phyloP scores from a whole-genome alignment of 2,329 filamentous ascomycete genomes.

The Ophiostoma tasmaniense region DNA sequence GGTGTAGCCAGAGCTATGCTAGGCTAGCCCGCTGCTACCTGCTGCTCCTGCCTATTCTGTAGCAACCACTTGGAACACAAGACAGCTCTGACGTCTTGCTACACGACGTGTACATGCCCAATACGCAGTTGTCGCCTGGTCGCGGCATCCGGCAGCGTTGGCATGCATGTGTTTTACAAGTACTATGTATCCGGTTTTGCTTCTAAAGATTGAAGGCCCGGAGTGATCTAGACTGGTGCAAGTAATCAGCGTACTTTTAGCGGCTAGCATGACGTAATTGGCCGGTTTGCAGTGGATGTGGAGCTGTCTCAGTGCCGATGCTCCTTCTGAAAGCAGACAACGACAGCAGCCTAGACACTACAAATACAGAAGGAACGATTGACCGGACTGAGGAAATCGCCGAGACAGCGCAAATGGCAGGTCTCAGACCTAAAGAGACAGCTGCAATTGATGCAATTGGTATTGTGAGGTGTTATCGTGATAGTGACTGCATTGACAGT shows the following conservation, averaged over 20 bases:
- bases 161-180: neutral
- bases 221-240: neutral
- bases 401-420: neutral
- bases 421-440: neutral
- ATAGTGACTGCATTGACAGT: neutral
- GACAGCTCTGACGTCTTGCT: neutral
- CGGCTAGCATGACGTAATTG: neutral
- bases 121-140: neutral
- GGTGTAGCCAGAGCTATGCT: neutral
- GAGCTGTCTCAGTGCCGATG: neutral
- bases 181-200: neutral
- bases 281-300: neutral
- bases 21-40: neutral
- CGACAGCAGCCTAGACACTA: neutral
- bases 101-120: neutral
- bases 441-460: neutral
- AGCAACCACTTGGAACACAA: neutral
- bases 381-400: neutral
- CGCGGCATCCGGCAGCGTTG: neutral
- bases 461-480: neutral
- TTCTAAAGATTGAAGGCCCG: neutral
- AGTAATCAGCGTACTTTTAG: neutral
- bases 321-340: neutral
- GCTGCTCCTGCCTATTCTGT: neutral
- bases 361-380: neutral